A percentile compares a stretch with the other conserved stretches of the same genome.
Conservation (phyloP, 495 filamentous ascomycete species). For the Parachaetomium inaequale region DNA sequence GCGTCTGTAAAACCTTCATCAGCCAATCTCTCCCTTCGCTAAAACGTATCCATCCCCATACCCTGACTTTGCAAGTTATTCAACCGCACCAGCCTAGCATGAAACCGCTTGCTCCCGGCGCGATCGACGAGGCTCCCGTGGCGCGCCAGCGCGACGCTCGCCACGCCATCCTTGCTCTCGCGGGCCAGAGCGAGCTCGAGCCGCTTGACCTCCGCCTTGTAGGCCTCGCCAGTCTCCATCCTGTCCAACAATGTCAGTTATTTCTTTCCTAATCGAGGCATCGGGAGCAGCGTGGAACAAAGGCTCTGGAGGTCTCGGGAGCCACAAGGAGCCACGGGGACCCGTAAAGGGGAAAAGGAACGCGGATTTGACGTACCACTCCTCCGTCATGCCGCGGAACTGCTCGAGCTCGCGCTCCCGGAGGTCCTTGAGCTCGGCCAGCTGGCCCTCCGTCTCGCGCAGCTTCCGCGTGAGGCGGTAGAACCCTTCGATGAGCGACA, state of each 20-base stretch:
- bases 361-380: too few relatives aligned
- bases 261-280: too few relatives aligned
- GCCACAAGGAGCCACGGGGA: too few relatives aligned
- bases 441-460: slow-evolving; percentile 18
- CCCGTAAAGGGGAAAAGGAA: too few relatives aligned
- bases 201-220: slow-evolving; percentile 47
- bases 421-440: slow-evolving; percentile 30
- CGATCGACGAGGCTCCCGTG: slow-evolving; percentile 43
- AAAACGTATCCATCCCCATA: neutral
- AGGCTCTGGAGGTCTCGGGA: too few relatives aligned
- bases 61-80: slow-evolving; percentile 22
- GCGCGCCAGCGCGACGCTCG: slow-evolving; percentile 44
- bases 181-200: slow-evolving; percentile 47
- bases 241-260: too few relatives aligned
- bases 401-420: slow-evolving; percentile 40
- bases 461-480: slow-evolving; percentile 24
- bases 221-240: slow-evolving; percentile 38
- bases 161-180: slow-evolving; percentile 46
- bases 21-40: too few relatives aligned
- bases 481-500: slow-evolving; percentile 42
- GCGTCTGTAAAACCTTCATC: neutral
- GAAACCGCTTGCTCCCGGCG: slow-evolving; percentile 31
- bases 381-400: slow-evolving; percentile 38
- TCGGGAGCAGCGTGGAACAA: too few relatives aligned
- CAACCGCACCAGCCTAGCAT: slow-evolving; percentile 32